These are phyloP conservation scores for Malus hybrid DNA, from an alignment of 331 rosid genomes.

Conservation along the genomic window DNA sequence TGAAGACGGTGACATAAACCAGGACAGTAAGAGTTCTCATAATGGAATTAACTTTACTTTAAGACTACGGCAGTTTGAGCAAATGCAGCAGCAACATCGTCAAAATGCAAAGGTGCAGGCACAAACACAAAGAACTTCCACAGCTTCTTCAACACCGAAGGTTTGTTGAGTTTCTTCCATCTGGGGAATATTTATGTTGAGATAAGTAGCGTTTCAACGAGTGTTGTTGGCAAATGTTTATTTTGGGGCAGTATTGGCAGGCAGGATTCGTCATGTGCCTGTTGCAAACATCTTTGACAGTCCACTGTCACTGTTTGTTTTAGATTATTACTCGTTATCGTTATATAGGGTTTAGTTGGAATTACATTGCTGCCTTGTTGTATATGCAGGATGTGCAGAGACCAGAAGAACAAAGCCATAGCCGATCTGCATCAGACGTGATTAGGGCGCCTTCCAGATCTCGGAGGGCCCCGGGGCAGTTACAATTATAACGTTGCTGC, in stretches of 20 bases:
- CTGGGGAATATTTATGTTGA: neutral
- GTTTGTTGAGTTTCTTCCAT: slow-evolving; percentile 25
- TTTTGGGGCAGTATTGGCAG: neutral
- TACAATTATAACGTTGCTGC: slow-evolving; percentile 30
- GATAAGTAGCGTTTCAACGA: no score
- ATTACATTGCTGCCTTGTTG: neutral
- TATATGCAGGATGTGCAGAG: slow-evolving; percentile 44
- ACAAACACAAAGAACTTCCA: slow-evolving; percentile 19
- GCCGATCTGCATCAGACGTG: slow-evolving; percentile 28
- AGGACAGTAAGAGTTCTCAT: slow-evolving; percentile 39
- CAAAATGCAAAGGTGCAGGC: slow-evolving; percentile 40
- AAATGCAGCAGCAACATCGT: slow-evolving; percentile 79
- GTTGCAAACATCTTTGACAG: no score
- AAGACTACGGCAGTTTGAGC: slow-evolving; percentile 74
- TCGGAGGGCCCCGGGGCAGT: slow-evolving; percentile 49
- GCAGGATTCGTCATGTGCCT: neutral
- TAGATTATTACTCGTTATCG: neutral
- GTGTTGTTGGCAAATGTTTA: neutral
- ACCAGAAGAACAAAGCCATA: slow-evolving; percentile 36
- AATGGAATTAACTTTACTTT: slow-evolving; percentile 60
- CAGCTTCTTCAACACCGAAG: slow-evolving; percentile 28
- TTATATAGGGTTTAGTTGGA: neutral
- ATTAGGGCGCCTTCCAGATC: slow-evolving; percentile 51
- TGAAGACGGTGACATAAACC: slow-evolving; percentile 60
- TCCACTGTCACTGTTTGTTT: no score